Evolutionary conservation across 352 stramenopile species (phyloP).

Genomic region (Phytopythium oedochilum): DNA sequence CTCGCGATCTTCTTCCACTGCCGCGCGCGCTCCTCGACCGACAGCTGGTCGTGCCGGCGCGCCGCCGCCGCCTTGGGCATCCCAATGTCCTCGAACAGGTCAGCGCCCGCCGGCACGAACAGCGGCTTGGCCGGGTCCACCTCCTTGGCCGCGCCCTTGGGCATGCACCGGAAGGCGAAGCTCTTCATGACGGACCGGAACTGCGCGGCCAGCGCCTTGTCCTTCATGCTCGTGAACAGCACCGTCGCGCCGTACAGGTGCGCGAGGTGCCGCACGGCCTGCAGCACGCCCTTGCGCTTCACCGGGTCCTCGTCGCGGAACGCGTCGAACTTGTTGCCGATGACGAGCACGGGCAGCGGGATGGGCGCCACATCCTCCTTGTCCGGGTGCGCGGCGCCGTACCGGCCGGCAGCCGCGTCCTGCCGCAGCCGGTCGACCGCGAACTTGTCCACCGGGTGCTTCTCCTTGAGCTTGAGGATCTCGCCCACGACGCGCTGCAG

Average conservation of each 20-base stretch:
- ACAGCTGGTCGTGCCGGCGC: conserved; percentile 42
- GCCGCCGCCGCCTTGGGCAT: conserved; percentile 43
- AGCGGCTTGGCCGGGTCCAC: conserved; percentile 58
- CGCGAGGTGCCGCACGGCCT: conserved; percentile 84
- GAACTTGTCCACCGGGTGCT: conserved; percentile 58
- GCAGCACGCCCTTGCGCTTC: conserved; percentile 77
- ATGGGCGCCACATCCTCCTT: conserved; percentile 68
- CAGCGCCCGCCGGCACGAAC: conserved; percentile 64
- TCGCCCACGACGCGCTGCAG: conserved; percentile 53
- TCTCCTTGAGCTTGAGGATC: conserved; percentile 56
- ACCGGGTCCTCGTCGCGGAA: conserved; percentile 86
- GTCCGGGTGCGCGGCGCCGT: conserved; percentile 62
- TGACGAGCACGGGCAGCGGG: conserved; percentile 72
- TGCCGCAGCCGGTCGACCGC: conserved; percentile 44
- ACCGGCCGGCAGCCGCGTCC: conserved; percentile 40
- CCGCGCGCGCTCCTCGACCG: conserved; percentile 49
- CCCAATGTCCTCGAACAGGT: conserved; percentile 76
- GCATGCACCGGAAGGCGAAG: conserved; percentile 53
- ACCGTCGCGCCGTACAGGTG: conserved; percentile 86
- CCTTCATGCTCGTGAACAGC: conserved; percentile 82
- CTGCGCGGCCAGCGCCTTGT: conserved; percentile 74
- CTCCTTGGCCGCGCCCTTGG: conserved; percentile 50
- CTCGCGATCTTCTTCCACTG: conserved; percentile 64
- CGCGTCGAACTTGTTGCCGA: conserved; percentile 89
- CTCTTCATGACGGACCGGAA: conserved; percentile 63